These are phyloP conservation scores for Trichosporon inkin DNA, from an alignment of 1,284 basidiomycete species.

Conservation along the genomic window DNA sequence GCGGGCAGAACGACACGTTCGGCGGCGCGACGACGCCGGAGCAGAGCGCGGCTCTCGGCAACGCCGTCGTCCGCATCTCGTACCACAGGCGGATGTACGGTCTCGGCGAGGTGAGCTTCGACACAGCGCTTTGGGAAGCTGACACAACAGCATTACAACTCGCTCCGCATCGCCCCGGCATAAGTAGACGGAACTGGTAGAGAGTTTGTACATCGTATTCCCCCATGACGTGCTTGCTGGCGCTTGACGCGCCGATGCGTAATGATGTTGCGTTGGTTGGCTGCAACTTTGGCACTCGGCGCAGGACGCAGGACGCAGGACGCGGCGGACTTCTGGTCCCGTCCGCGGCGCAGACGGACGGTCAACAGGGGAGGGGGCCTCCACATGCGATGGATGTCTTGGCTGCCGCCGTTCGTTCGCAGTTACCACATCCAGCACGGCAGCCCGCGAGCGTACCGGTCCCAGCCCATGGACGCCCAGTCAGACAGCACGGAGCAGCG, in stretches of 20 bases:
- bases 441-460: not conserved
- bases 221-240: not conserved
- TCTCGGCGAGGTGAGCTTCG: slow-evolving; percentile 72
- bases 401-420: not conserved
- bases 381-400: not conserved
- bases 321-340: slow-evolving; percentile 6
- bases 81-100: slow-evolving; percentile 91
- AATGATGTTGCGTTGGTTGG: not conserved
- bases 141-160: slow-evolving; percentile 73
- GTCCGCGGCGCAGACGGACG: not conserved
- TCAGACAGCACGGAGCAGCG: not conserved
- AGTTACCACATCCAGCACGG: not conserved
- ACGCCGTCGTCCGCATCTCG: slow-evolving; percentile 66
- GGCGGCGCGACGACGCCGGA: slow-evolving; percentile 46
- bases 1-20: slow-evolving; percentile 46
- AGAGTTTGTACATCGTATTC: not conserved
- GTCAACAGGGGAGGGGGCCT: not conserved
- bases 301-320: not conserved
- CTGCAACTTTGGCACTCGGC: not conserved
- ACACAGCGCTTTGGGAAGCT: not conserved
- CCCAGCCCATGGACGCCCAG: not conserved
- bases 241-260: not conserved
- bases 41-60: slow-evolving; percentile 48
- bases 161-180: slow-evolving; percentile 58
- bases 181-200: not conserved